Conservation (phyloP, 768 basidiomycete species). For the Boletus rubropictus region DNA sequence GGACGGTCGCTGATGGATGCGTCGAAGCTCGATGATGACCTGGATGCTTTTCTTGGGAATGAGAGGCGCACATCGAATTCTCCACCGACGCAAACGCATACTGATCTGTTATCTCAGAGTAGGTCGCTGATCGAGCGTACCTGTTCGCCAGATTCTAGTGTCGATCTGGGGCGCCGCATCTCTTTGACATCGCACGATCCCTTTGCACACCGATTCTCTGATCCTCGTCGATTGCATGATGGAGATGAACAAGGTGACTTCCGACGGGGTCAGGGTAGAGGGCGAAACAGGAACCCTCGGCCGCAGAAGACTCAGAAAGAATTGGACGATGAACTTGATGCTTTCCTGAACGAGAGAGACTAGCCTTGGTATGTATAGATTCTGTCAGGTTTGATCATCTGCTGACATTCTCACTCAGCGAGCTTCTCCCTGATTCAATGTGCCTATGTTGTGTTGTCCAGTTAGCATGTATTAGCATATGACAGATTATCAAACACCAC, state of each 20-base stretch:
- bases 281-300: conserved; percentile 37
- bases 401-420: conserved; percentile 4
- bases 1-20: conserved; percentile 31
- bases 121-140: conserved; percentile 55
- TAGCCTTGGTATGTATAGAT: conserved; percentile 19
- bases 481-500: conserved; percentile 11
- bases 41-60: conserved; percentile 62
- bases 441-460: not conserved
- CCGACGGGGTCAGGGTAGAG: conserved; percentile 28
- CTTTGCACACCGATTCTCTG: conserved; percentile 15
- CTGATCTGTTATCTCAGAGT: conserved; percentile 54
- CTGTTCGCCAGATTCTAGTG: conserved; percentile 39
- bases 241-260: conserved; percentile 23
- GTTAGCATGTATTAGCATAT: conserved; percentile 4
- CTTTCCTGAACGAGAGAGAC: conserved; percentile 56
- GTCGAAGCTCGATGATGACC: conserved; percentile 55
- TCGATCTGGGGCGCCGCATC: conserved; percentile 41
- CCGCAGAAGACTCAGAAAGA: conserved; percentile 64
- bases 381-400: not conserved
- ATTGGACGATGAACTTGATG: conserved; percentile 78
- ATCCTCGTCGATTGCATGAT: conserved; percentile 17
- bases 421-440: not conserved
- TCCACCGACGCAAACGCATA: conserved; percentile 60
- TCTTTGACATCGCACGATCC: conserved; percentile 32
- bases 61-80: conserved; percentile 32